These are phyloP conservation scores for Podospora appendiculata DNA, from an alignment of 495 filamentous ascomycete species.

Conservation along the genomic window DNA sequence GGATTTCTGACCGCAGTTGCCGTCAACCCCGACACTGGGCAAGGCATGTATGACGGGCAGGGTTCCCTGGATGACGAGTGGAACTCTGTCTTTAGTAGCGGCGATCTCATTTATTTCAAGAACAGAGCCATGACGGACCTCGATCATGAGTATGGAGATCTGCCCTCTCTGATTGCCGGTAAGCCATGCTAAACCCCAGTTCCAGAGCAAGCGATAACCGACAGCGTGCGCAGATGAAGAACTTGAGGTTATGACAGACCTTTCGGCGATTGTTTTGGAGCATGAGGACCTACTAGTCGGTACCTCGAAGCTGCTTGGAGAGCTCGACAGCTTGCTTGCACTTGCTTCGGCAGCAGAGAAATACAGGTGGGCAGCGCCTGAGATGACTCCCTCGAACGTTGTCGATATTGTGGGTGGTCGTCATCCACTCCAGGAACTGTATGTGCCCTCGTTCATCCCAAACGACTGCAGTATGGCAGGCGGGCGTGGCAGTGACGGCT, in stretches of 20 bases:
- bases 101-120: conserved; percentile 76
- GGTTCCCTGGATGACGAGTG: conserved; percentile 50
- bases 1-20: conserved; percentile 80
- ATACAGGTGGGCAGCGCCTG: conserved; percentile 64
- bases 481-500: conserved; percentile 37
- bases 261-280: conserved; percentile 64
- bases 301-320: conserved; percentile 72
- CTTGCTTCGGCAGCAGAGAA: conserved; percentile 69
- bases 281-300: conserved; percentile 58
- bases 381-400: conserved; percentile 62
- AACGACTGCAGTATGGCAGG: conserved; percentile 69
- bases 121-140: conserved; percentile 76
- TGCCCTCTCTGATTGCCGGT: conserved; percentile 78
- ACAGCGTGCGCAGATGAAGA: conserved; percentile 58
- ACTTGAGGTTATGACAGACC: conserved; percentile 77
- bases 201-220: neutral
- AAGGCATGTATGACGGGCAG: conserved; percentile 59
- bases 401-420: conserved; percentile 76
- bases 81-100: conserved; percentile 71
- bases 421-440: conserved; percentile 83
- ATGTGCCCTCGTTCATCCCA: conserved; percentile 76
- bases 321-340: conserved; percentile 83
- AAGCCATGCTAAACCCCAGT: conserved; percentile 14
- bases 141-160: conserved; percentile 76
- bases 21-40: conserved; percentile 51